Conservation (phyloP, 2,329 filamentous ascomycete genomes). For the Westerdykella ornata region DNA sequence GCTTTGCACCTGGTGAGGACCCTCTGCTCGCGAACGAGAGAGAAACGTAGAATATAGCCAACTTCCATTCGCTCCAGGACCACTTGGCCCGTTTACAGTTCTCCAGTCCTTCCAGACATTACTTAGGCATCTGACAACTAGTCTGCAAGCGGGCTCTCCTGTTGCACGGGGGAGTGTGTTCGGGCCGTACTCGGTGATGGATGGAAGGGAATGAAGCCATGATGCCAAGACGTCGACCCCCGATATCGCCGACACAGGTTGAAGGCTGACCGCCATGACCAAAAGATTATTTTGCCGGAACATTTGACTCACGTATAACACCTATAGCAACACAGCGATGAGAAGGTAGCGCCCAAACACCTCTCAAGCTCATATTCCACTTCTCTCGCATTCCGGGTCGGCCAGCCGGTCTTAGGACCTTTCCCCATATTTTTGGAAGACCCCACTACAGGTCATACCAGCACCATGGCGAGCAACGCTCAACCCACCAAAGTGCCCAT, state of each 20-base stretch:
- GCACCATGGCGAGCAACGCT: constrained; percentile 26
- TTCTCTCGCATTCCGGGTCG: not conserved
- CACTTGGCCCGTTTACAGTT: too few species aligned
- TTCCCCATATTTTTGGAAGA: not conserved
- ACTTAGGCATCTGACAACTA: too few species aligned
- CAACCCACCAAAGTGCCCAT: constrained; percentile 64
- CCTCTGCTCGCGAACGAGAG: too few species aligned
- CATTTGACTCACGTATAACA: constrained; percentile 6
- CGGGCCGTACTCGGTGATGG: not conserved
- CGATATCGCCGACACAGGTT: not conserved
- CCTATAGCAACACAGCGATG: not conserved
- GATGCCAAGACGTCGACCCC: not conserved
- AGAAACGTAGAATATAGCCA: too few species aligned
- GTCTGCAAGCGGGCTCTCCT: too few species aligned
- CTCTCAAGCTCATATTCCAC: not conserved
- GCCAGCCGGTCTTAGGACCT: constrained; percentile 3
- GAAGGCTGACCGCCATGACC: constrained; percentile 1
- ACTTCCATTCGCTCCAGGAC: too few species aligned
- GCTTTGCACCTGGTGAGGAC: too few species aligned
- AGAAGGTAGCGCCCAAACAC: not conserved
- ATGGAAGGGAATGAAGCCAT: not conserved
- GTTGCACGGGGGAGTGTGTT: not conserved
- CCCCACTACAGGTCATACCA: not conserved
- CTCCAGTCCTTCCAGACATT: too few species aligned
- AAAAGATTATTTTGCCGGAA: constrained; percentile 5